Percentiles rank a stretch among this genome's conserved stretches.
Conservation (phyloP, 495 filamentous ascomycete genomes). For the Astrothelium subdiscretum region DNA sequence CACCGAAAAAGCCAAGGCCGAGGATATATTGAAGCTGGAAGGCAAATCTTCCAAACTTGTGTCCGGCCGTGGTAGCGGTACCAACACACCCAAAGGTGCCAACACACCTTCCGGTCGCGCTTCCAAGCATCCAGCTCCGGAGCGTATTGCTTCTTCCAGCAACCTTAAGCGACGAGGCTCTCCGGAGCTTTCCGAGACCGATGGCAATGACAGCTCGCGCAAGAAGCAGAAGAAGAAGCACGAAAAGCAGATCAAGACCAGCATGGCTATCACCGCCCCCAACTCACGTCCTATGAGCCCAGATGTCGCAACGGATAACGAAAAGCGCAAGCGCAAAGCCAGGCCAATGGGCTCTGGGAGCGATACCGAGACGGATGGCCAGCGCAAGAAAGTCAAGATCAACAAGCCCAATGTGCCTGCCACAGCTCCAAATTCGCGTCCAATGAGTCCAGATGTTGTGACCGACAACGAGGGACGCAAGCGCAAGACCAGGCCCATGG, state of each 20-base stretch:
- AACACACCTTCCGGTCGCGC: conserved; percentile 63
- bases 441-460: conserved; percentile 32
- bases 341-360: conserved; percentile 54
- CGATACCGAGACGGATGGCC: conserved; percentile 68
- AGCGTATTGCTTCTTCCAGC: conserved; percentile 26
- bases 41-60: conserved; percentile 37
- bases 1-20: conserved; percentile 31
- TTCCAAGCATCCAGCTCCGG: conserved; percentile 39
- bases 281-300: conserved; percentile 44
- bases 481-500: conserved; percentile 37
- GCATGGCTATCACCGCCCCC: conserved; percentile 40
- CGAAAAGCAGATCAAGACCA: conserved; percentile 21
- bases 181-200: conserved; percentile 75
- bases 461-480: conserved; percentile 22
- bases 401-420: conserved; percentile 32
- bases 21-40: conserved; percentile 26
- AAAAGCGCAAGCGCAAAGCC: conserved; percentile 32
- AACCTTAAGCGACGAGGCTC: conserved; percentile 74
- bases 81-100: conserved; percentile 50
- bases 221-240: conserved; percentile 74
- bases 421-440: conserved; percentile 46
- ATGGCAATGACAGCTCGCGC: conserved; percentile 75
- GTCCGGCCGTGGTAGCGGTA: conserved; percentile 1
- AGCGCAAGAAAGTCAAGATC: conserved; percentile 60
- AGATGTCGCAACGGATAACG: conserved; percentile 6